Percentiles rank a stretch among this genome's conserved stretches.
Evolutionary conservation across 495 filamentous ascomycete genomes (phyloP).

Genomic region (Talaromyces adpressus): DNA sequence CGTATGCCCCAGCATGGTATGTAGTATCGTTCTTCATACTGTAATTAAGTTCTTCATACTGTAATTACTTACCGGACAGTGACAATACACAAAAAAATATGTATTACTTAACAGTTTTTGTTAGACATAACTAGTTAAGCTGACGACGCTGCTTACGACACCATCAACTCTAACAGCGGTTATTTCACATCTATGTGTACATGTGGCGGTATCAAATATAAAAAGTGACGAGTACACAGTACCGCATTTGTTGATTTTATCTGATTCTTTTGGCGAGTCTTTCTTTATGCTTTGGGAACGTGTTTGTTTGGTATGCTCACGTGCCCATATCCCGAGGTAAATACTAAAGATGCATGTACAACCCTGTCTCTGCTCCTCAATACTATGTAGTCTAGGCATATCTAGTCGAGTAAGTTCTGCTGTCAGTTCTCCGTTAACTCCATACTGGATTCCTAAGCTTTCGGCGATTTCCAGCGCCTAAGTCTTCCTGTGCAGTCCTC

Average conservation of each 20-base stretch:
- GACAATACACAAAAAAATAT: neutral
- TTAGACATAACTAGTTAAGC: neutral
- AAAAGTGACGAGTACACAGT: neutral
- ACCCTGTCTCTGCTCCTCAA: no score
- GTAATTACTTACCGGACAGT: neutral
- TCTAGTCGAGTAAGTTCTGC: no score
- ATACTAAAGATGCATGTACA: no score
- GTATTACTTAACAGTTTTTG: neutral
- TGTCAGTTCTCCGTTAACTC: no score
- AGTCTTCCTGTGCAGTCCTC: no score
- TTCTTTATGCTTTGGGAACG: neutral
- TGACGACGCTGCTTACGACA: conserved; percentile 4
- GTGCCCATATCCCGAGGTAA: neutral
- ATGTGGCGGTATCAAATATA: no score
- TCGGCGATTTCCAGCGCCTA: no score
- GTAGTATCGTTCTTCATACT: neutral
- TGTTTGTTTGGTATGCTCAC: neutral
- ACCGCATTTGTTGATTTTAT: neutral
- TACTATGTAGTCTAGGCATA: no score
- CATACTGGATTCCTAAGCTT: no score
- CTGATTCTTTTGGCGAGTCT: neutral
- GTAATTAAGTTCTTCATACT: neutral
- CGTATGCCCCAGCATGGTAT: neutral
- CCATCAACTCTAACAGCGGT: neutral
- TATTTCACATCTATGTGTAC: neutral